Evolutionary conservation across 2,329 filamentous ascomycete species (phyloP).

Genomic region (Aspergillus sergii): DNA sequence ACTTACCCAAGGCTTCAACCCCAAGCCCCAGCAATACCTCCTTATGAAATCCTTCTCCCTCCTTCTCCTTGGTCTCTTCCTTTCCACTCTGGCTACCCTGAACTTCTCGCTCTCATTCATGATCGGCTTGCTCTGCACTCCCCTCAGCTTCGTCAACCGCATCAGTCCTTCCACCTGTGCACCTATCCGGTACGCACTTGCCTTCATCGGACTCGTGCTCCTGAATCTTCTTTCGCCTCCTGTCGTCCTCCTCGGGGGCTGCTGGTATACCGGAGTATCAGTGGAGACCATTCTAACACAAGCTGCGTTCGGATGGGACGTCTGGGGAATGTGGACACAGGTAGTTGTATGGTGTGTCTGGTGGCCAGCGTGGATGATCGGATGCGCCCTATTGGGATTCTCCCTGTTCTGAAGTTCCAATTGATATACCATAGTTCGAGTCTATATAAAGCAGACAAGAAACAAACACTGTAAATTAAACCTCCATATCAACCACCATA

Average conservation of each 20-base stretch:
- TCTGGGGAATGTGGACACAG: constrained; percentile 86
- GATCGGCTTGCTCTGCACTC: constrained; percentile 75
- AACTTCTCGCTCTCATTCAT: constrained; percentile 93
- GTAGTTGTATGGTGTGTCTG: constrained; percentile 92
- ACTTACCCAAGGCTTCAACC: constrained; percentile 55
- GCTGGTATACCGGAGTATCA: constrained; percentile 50
- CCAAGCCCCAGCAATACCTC: constrained; percentile 70
- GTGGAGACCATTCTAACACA: constrained; percentile 66
- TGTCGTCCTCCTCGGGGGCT: constrained; percentile 53
- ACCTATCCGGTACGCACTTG: constrained; percentile 24
- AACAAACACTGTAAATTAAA: not conserved
- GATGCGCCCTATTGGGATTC: constrained; percentile 39
- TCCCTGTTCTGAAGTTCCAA: constrained; percentile 30
- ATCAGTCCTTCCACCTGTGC: constrained; percentile 25
- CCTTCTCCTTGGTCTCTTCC: constrained; percentile 86
- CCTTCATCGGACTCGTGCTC: constrained; percentile 50
- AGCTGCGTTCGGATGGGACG: constrained; percentile 84
- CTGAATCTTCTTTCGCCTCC: constrained; percentile 66
- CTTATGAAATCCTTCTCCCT: constrained; percentile 89
- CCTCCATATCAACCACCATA: not conserved
- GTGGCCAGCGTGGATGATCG: constrained; percentile 89
- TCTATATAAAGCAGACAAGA: not conserved
- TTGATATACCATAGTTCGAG: not conserved
- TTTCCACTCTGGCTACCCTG: constrained; percentile 88
- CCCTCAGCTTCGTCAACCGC: constrained; percentile 70